Evolutionary conservation across 192 early-diverging fungal genomes (phyloP).

Genomic region (Phlyctochytrium bullatum): DNA sequence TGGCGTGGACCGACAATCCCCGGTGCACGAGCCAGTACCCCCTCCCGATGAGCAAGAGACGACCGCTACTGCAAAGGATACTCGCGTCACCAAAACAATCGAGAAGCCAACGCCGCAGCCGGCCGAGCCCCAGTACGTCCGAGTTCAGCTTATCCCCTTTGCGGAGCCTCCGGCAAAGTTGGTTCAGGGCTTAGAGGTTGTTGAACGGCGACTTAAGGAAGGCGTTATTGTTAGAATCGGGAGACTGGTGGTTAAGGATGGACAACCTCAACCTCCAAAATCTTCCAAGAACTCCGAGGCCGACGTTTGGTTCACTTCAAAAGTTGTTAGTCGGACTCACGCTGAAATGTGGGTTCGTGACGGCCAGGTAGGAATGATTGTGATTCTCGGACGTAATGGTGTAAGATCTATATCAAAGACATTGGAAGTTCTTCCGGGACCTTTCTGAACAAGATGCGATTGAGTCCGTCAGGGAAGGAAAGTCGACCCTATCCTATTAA

Average conservation of each 20-base stretch:
- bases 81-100: neutral
- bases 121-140: slow-evolving; percentile 23
- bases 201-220: slow-evolving; percentile 49
- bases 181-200: slow-evolving; percentile 35
- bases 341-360: slow-evolving; percentile 89
- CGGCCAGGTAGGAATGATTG: slow-evolving; percentile 57
- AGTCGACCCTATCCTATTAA: slow-evolving; percentile 74
- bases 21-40: no score
- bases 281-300: slow-evolving; percentile 31
- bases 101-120: neutral
- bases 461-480: slow-evolving; percentile 83
- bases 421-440: slow-evolving; percentile 97
- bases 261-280: slow-evolving; percentile 32
- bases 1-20: no score
- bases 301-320: slow-evolving; percentile 60
- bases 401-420: slow-evolving; percentile 87
- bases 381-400: slow-evolving; percentile 7
- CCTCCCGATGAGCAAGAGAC: no score
- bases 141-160: slow-evolving; percentile 47
- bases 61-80: no score
- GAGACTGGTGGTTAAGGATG: slow-evolving; percentile 46
- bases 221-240: slow-evolving; percentile 43
- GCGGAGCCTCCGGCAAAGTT: slow-evolving; percentile 33
- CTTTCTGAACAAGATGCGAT: slow-evolving; percentile 92
- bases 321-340: slow-evolving; percentile 90